These are phyloP conservation scores for Taphrina pruni DNA, from an alignment of 1,139 yeast genomes.

Conservation along the genomic window DNA sequence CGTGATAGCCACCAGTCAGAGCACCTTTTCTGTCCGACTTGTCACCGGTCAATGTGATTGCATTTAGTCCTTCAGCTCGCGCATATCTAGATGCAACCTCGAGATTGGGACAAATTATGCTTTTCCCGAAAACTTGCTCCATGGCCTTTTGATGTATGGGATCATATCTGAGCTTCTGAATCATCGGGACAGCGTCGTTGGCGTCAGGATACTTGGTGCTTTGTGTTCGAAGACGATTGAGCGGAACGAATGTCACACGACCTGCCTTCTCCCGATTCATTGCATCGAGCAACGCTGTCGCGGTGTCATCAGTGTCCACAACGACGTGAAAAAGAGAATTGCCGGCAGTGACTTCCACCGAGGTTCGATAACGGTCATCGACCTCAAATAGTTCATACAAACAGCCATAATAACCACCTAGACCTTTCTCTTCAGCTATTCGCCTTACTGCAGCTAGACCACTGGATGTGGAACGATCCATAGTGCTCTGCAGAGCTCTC, in stretches of 20 bases:
- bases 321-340: slow-evolving; percentile 83
- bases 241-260: slow-evolving; percentile 87
- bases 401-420: slow-evolving; percentile 78
- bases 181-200: slow-evolving; percentile 68
- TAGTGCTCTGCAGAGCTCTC: slow-evolving; percentile 49
- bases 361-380: slow-evolving; percentile 79
- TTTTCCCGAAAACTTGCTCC: slow-evolving; percentile 77
- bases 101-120: slow-evolving; percentile 76
- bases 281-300: slow-evolving; percentile 77
- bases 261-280: slow-evolving; percentile 74
- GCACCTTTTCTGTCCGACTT: slow-evolving; percentile 83
- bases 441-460: slow-evolving; percentile 73
- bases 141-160: slow-evolving; percentile 66
- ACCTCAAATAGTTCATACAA: slow-evolving; percentile 81
- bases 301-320: slow-evolving; percentile 87
- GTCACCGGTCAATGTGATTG: slow-evolving; percentile 92
- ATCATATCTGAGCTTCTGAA: slow-evolving; percentile 70
- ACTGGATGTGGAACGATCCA: slow-evolving; percentile 71
- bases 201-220: slow-evolving; percentile 60
- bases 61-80: slow-evolving; percentile 65
- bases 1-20: slow-evolving; percentile 87
- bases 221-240: slow-evolving; percentile 65
- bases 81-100: slow-evolving; percentile 74
- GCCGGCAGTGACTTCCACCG: slow-evolving; percentile 90
- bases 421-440: slow-evolving; percentile 62